Evolutionary conservation across 768 basidiomycete species (phyloP), one percentile per base, ranked within the genome.

Genomic region (Kwoniella sp.): DNA sequence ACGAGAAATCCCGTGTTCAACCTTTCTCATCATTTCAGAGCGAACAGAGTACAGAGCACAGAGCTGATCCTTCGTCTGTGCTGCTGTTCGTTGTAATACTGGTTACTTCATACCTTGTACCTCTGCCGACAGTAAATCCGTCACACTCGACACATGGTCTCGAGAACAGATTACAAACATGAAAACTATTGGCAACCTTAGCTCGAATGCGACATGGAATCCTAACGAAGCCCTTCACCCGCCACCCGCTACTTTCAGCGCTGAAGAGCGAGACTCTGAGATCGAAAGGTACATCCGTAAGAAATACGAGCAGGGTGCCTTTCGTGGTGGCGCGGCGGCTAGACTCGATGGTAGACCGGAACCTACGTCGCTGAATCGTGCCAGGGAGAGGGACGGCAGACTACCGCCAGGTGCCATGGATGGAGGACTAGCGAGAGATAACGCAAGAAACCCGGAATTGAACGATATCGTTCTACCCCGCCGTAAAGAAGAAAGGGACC

Each of bases 241-340:
- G 3, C 73, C 73, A n/a, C 91, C 91, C 0, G 85, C 90, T 2
- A 88, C 88, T 67, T 82, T 88, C 73, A 85, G 88, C 44, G 83
- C 84, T 1, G 90, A 90, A 15, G 77, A 74, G 71, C 84, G 92
- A 29, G 92, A 95, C 74, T 88, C 89, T 51, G 93, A 97, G 64
- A 85, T 97, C 48, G 94, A 97, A 79, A 87, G 86, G 73, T 96
- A 87, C 81, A 93, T 97, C 65, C 86, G 94, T 63, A 83, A 90
- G 90, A 82, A 80, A 85, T 83, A 79, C 61, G 79, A 78, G 46
- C 46, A 58, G 37, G 79, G 77, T 1, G 60, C 68, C 26, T 80
- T 78, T 68, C 68, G 69, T 47, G 63, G 62, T 25, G 67, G 65
- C n/a, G 61, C 61, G 1, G 33, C 57, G 3, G 53, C 52, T 4